Evolutionary conservation across 2,329 filamentous ascomycete species (phyloP).

Genomic region (Cylindrodendrum hubeiense): DNA sequence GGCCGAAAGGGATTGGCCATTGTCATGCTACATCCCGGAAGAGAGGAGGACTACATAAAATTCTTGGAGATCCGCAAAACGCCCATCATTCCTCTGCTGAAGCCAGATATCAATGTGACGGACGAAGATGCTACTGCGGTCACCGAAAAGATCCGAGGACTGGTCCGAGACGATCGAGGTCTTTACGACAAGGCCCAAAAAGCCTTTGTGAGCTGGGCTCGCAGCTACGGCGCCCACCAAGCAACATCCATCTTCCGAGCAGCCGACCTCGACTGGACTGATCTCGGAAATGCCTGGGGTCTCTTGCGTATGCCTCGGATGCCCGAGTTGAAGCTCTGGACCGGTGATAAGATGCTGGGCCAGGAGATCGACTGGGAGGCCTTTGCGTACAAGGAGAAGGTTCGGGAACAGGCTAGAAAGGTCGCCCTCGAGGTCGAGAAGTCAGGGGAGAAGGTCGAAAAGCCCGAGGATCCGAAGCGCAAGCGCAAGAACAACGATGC

Average conservation of each 20-base stretch:
- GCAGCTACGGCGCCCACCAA: slow-evolving; percentile 91
- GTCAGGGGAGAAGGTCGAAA: slow-evolving; percentile 52
- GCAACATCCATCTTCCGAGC: slow-evolving; percentile 92
- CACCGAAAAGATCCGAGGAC: slow-evolving; percentile 71
- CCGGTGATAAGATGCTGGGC: slow-evolving; percentile 74
- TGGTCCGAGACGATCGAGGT: slow-evolving; percentile 64
- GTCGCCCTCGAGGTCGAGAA: slow-evolving; percentile 66
- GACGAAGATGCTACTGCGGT: slow-evolving; percentile 70
- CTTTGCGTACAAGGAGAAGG: slow-evolving; percentile 79
- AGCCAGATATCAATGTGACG: slow-evolving; percentile 68
- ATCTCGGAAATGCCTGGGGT: slow-evolving; percentile 86
- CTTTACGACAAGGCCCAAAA: slow-evolving; percentile 90
- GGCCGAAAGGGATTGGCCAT: slow-evolving; percentile 88
- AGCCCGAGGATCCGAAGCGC: slow-evolving; percentile 59
- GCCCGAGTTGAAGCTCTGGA: slow-evolving; percentile 86
- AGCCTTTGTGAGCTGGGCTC: slow-evolving; percentile 93
- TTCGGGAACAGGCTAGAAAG: slow-evolving; percentile 74
- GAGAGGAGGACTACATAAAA: slow-evolving; percentile 89
- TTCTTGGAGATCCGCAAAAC: slow-evolving; percentile 92
- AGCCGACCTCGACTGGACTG: slow-evolving; percentile 85
- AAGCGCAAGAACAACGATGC: slow-evolving; percentile 75
- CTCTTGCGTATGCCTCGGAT: slow-evolving; percentile 90
- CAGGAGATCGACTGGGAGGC: slow-evolving; percentile 75
- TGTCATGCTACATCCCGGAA: slow-evolving; percentile 85
- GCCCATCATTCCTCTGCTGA: slow-evolving; percentile 75